Conservation (phyloP, 2,329 filamentous ascomycete species). For the Chrysoporthe deuterocubensis region DNA sequence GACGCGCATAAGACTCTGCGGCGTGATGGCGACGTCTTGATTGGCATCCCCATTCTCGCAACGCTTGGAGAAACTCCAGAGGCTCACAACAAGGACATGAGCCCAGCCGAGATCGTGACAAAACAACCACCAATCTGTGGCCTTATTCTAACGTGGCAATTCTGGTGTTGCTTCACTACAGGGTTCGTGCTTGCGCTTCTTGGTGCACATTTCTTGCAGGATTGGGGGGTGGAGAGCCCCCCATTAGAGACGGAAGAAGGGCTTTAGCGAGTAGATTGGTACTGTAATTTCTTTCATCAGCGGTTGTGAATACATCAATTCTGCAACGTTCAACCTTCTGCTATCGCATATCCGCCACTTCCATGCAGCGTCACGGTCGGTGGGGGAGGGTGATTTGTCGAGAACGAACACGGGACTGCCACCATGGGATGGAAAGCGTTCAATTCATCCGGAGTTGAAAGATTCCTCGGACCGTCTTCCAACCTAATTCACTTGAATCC, state of each 20-base stretch:
- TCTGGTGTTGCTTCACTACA: conserved; percentile 16
- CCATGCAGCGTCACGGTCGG: no score
- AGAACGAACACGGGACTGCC: no score
- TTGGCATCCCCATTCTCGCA: neutral
- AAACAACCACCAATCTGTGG: conserved; percentile 15
- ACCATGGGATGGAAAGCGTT: no score
- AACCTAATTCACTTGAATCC: no score
- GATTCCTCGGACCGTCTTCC: no score
- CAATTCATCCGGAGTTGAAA: no score
- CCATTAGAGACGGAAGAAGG: neutral
- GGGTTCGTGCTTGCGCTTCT: neutral
- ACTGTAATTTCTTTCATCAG: neutral
- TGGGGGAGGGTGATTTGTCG: no score
- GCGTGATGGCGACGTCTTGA: neutral
- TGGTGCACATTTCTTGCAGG: neutral
- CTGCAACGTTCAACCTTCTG: no score
- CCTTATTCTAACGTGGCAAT: conserved; percentile 25
- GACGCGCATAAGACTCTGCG: conserved; percentile 19
- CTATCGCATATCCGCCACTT: no score
- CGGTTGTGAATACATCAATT: neutral
- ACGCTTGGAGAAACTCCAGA: conserved; percentile 4
- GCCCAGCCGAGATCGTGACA: conserved; percentile 11
- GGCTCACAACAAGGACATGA: conserved; percentile 11
- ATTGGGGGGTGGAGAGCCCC: neutral
- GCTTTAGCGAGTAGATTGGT: neutral